phyloP scores from a whole-genome alignment of 768 basidiomycete species.

The Leccinum obscurum region DNA sequence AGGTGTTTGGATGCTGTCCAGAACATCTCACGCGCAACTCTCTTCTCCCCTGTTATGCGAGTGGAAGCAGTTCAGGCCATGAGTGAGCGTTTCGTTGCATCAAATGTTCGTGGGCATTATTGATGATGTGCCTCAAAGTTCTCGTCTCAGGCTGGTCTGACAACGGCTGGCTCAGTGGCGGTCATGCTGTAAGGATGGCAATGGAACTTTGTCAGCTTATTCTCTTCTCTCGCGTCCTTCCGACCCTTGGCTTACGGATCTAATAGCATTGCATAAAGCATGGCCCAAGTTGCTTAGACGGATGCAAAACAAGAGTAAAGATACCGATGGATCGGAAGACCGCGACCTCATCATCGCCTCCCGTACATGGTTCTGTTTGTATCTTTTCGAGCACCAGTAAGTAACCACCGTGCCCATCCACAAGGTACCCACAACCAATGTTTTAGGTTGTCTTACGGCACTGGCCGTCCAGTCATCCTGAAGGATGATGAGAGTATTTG shows the following conservation, averaged over 20 bases:
- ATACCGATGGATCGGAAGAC: conserved; percentile 56
- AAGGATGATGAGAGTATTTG: conserved; percentile 91
- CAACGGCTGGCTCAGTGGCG: conserved; percentile 93
- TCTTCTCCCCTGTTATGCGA: conserved; percentile 84
- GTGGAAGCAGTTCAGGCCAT: conserved; percentile 92
- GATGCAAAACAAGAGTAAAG: conserved; percentile 65
- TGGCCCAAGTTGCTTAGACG: conserved; percentile 81
- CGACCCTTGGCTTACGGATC: conserved; percentile 8
- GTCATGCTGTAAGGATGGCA: conserved; percentile 96
- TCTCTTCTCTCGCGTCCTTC: conserved; percentile 7
- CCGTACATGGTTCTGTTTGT: conserved; percentile 91
- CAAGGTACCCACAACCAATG: neutral
- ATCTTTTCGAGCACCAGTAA: conserved; percentile 92
- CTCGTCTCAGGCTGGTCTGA: conserved; percentile 94
- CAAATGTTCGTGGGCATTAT: neutral
- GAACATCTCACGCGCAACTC: conserved; percentile 76
- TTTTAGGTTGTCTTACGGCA: conserved; percentile 89
- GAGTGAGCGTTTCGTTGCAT: conserved; percentile 53
- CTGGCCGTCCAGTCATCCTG: conserved; percentile 88
- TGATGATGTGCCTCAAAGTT: conserved; percentile 50
- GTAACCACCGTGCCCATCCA: conserved; percentile 29
- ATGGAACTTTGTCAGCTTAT: conserved; percentile 78
- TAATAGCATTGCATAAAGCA: conserved; percentile 82
- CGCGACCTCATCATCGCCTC: conserved; percentile 78
- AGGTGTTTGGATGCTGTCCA: conserved; percentile 85